These are phyloP conservation scores for Aspergillus carlsbadensis DNA, from an alignment of 495 filamentous ascomycete genomes.

Conservation along the genomic window DNA sequence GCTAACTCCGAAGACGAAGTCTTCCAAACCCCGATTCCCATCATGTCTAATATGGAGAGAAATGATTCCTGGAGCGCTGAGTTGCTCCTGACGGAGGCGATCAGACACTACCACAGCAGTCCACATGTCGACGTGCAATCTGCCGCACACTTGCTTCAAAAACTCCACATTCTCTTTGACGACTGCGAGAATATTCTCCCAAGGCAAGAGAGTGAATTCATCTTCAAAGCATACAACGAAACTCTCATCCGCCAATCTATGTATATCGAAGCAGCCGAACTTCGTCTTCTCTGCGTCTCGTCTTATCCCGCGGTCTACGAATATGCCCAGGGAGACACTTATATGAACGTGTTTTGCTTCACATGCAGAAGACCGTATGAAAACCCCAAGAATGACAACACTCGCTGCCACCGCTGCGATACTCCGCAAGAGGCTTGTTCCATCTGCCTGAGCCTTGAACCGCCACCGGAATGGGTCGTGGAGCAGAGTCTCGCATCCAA, in stretches of 20 bases:
- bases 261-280: constrained; percentile 64
- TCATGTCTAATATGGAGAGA: constrained; percentile 29
- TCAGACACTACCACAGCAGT: constrained; percentile 44
- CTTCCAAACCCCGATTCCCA: constrained; percentile 30
- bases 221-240: constrained; percentile 64
- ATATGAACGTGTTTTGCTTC: constrained; percentile 48
- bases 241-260: constrained; percentile 63
- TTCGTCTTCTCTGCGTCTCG: constrained; percentile 65
- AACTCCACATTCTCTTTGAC: constrained; percentile 41
- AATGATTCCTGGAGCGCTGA: constrained; percentile 51
- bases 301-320: constrained; percentile 61
- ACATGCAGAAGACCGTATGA: constrained; percentile 48
- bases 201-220: constrained; percentile 42
- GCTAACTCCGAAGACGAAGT: constrained; percentile 23
- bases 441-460: constrained; percentile 47
- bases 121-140: constrained; percentile 46
- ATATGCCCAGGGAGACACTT: constrained; percentile 50
- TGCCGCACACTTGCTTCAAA: constrained; percentile 47
- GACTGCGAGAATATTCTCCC: constrained; percentile 45
- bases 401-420: constrained; percentile 43
- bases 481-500: constrained; percentile 22
- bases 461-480: constrained; percentile 49
- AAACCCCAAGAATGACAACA: constrained; percentile 42
- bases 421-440: constrained; percentile 45
- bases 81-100: constrained; percentile 42